Base-by-base conservation (phyloP, 345 rosid genomes). In the Iberis pinnata region DNA sequence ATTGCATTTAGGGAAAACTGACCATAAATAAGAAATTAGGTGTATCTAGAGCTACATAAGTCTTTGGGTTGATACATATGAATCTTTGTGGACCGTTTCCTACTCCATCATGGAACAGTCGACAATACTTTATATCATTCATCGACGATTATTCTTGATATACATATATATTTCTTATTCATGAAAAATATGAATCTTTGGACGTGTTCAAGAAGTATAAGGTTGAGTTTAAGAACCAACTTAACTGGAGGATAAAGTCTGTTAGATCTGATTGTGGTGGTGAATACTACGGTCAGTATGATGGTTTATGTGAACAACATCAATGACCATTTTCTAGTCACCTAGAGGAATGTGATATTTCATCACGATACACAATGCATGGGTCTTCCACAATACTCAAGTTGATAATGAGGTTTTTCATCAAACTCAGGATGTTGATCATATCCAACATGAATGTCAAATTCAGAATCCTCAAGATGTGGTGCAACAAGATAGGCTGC, bases 81-180 rank as follows among this genome's bases (percentile, higher is more conserved):
- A n/a, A n/a, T n/a, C n/a, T n/a, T n/a, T n/a, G n/a, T n/a, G n/a
- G n/a, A n/a, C n/a, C n/a, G n/a, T n/a, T n/a, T n/a, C n/a, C n/a
- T n/a, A n/a, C n/a, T n/a, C n/a, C n/a, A n/a, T n/a, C n/a, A n/a
- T n/a, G n/a, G n/a, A n/a, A n/a, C n/a, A n/a, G n/a, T n/a, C n/a
- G n/a, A n/a, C n/a, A n/a, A n/a, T n/a, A n/a, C n/a, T n/a, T n/a
- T n/a, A n/a, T n/a, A n/a, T n/a, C n/a, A n/a, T n/a, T n/a, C n/a
- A n/a, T n/a, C n/a, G n/a, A n/a, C n/a, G n/a, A n/a, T n/a, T n/a
- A n/a, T n/a, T n/a, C n/a, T n/a, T n/a, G n/a, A n/a, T n/a, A n/a
- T n/a, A n/a, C n/a, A n/a, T n/a, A n/a, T n/a, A n/a, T 22, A 6
- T 22, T 50, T 50, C 12, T 50, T 48, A 48, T 48, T 48, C 53